phyloP scores from a whole-genome alignment of 306 rosid genomes.

The Cucurbita ficifolia region DNA sequence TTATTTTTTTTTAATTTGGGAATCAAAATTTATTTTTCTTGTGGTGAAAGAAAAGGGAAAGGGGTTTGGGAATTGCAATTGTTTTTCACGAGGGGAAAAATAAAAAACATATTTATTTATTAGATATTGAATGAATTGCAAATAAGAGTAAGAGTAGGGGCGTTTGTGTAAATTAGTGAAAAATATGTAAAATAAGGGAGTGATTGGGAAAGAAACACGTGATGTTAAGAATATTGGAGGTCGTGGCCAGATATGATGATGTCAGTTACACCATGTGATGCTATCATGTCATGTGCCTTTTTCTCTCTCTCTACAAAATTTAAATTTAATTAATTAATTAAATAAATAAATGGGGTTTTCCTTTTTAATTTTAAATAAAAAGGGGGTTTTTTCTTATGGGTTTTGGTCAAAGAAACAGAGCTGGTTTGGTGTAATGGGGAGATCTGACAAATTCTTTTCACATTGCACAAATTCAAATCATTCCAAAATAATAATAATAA shows the following conservation, averaged over 20 bases:
- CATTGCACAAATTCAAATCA: constrained; percentile 13
- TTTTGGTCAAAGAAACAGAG: not conserved
- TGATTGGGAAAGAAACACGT: constrained; percentile 17
- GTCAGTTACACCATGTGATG: constrained; percentile 52
- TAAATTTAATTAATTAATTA: not conserved
- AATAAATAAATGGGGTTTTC: not conserved
- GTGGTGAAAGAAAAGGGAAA: constrained; percentile 47
- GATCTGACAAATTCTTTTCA: constrained; percentile 28
- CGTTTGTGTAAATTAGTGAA: not conserved
- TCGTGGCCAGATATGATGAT: constrained; percentile 60
- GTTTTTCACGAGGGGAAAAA: constrained; percentile 33
- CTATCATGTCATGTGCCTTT: constrained; percentile 45
- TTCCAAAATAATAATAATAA: not conserved
- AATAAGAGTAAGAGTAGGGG: not conserved
- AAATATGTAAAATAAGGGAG: not conserved
- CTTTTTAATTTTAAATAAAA: not conserved
- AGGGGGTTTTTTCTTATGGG: not conserved
- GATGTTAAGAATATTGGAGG: constrained; percentile 37
- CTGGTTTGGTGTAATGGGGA: constrained; percentile 1
- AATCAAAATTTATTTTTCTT: constrained; percentile 36
- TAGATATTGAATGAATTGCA: too few relatives aligned
- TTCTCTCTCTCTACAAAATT: not conserved
- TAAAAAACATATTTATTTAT: too few relatives aligned
- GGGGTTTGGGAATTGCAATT: not conserved
- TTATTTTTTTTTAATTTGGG: not conserved